Evolutionary conservation across 345 rosid species (phyloP).

Genomic region (Ricinus communis): DNA sequence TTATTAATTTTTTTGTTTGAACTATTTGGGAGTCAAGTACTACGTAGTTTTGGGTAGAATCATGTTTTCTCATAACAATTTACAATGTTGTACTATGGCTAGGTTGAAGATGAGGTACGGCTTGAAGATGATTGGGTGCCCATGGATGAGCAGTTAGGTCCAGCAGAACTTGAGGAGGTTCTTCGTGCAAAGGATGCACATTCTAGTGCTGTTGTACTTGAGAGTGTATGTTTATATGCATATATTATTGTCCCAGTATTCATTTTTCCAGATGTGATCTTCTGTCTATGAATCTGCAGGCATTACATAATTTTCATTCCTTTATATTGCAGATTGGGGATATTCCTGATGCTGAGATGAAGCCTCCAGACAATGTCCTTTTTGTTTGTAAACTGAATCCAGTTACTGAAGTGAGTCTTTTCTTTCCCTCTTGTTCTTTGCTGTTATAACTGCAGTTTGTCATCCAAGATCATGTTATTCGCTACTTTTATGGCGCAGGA

Average conservation of each 20-base stretch:
- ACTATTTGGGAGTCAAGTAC: neutral
- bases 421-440: constrained; percentile 17
- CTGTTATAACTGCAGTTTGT: neutral
- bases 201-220: constrained; percentile 96
- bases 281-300: neutral
- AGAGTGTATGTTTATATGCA: constrained; percentile 58
- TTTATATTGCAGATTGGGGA: constrained; percentile 53
- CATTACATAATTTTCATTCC: constrained; percentile 7
- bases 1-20: neutral
- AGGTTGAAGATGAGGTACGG: constrained; percentile 78
- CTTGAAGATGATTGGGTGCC: constrained; percentile 99
- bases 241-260: constrained; percentile 15
- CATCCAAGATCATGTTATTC: constrained; percentile 12
- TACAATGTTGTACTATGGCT: constrained; percentile 4
- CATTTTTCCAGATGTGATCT: constrained; percentile 7
- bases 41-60: neutral
- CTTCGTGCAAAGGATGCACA: constrained; percentile 78
- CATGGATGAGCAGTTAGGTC: constrained; percentile 75
- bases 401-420: constrained; percentile 79
- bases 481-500: constrained; percentile 56
- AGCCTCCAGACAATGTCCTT: constrained; percentile 92
- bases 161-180: constrained; percentile 71
- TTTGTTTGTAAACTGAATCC: constrained; percentile 98
- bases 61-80: neutral
- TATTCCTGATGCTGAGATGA: constrained; percentile 79